phyloP scores from a whole-genome alignment of 306 rosid species.

The Begonia loranthoides region DNA sequence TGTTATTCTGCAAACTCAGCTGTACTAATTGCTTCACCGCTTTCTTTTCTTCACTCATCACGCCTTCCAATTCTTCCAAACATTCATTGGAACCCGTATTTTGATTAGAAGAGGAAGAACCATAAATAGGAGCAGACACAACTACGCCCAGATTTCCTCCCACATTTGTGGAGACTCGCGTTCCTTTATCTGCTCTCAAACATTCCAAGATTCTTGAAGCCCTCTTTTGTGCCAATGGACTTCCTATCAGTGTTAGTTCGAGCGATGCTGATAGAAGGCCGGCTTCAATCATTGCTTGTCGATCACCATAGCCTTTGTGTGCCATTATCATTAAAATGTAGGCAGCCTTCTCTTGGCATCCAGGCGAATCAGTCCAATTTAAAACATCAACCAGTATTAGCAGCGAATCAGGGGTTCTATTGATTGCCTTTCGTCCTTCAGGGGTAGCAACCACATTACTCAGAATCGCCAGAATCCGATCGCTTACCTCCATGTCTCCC shows the following conservation, averaged over 20 bases:
- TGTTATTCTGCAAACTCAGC: slow-evolving; percentile 85
- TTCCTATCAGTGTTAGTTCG: slow-evolving; percentile 80
- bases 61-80: slow-evolving; percentile 39
- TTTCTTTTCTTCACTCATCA: slow-evolving; percentile 84
- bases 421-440: slow-evolving; percentile 68
- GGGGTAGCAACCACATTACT: slow-evolving; percentile 60
- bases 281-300: slow-evolving; percentile 84
- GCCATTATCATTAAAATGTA: slow-evolving; percentile 96
- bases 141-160: slow-evolving; percentile 37
- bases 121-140: slow-evolving; percentile 71
- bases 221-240: slow-evolving; percentile 84
- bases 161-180: slow-evolving; percentile 42
- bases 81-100: slow-evolving; percentile 24
- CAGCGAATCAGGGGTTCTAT: slow-evolving; percentile 35
- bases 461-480: slow-evolving; percentile 52
- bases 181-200: slow-evolving; percentile 71
- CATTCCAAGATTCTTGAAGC: slow-evolving; percentile 84
- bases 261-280: slow-evolving; percentile 72
- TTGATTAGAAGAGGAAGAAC: slow-evolving; percentile 45
- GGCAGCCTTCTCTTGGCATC: slow-evolving; percentile 81
- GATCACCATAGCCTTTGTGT: slow-evolving; percentile 66
- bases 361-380: slow-evolving; percentile 81
- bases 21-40: slow-evolving; percentile 91
- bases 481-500: slow-evolving; percentile 88
- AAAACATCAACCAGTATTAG: slow-evolving; percentile 51